phyloP scores from a whole-genome alignment of 805 yeast species.

The Kluyveromyces siamensis region DNA sequence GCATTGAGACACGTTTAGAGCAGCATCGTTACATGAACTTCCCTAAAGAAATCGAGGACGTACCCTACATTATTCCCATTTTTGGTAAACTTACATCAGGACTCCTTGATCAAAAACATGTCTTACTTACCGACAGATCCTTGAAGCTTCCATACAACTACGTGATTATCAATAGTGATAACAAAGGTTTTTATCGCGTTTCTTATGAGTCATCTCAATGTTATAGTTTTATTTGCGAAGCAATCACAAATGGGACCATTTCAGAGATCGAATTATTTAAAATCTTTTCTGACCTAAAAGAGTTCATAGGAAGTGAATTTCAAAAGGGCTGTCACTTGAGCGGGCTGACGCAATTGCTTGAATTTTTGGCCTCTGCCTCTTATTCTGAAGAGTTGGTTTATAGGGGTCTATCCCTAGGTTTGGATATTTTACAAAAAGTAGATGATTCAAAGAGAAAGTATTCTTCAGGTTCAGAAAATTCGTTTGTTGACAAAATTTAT shows the following conservation, averaged over 20 bases:
- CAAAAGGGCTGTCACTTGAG: constrained; percentile 21
- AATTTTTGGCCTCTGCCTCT: constrained; percentile 8
- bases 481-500: background rate
- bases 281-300: constrained; percentile 28
- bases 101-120: constrained; percentile 12
- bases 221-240: constrained; percentile 19
- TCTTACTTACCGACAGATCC: constrained; percentile 24
- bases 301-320: constrained; percentile 23
- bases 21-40: constrained; percentile 32
- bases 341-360: constrained; percentile 23
- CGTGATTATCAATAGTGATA: constrained; percentile 14
- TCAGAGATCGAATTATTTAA: constrained; percentile 23
- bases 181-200: constrained; percentile 39
- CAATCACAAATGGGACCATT: constrained; percentile 13
- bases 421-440: constrained; percentile 19
- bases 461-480: constrained; percentile 4
- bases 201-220: constrained; percentile 32
- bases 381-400: constrained; percentile 15
- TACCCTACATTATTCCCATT: constrained; percentile 57
- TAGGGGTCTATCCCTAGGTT: constrained; percentile 21
- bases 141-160: constrained; percentile 12
- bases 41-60: constrained; percentile 38
- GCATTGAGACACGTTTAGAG: constrained; percentile 26
- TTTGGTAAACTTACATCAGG: constrained; percentile 15
- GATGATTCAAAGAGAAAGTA: constrained; percentile 8